A percentile compares a stretch with the other conserved stretches of the same genome.
phyloP scores from a whole-genome alignment of 2,329 filamentous ascomycete species.

The Ceratocystis papillata region DNA sequence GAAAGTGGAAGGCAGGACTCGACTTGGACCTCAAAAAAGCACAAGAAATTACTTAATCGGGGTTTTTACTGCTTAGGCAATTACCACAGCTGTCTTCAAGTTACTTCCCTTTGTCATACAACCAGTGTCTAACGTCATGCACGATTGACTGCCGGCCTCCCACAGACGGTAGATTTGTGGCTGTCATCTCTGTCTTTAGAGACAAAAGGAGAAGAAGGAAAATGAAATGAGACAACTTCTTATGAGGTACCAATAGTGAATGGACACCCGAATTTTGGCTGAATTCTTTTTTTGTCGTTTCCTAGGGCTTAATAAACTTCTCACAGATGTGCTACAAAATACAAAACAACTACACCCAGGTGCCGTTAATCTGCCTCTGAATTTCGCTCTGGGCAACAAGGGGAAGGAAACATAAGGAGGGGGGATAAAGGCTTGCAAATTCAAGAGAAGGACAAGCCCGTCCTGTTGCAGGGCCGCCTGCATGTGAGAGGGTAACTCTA shows the following conservation, averaged over 20 bases:
- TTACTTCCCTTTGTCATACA: not conserved
- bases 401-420: too few relatives aligned
- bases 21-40: not conserved
- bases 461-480: too few relatives aligned
- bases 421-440: too few relatives aligned
- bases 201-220: not conserved
- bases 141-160: constrained; percentile 3
- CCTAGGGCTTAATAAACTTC: too few relatives aligned
- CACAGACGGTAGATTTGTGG: constrained; percentile 5
- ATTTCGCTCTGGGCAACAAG: too few relatives aligned
- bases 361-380: too few relatives aligned
- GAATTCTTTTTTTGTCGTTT: not conserved
- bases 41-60: constrained; percentile 2
- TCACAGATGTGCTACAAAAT: too few relatives aligned
- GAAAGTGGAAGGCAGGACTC: not conserved
- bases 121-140: not conserved
- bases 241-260: not conserved
- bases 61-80: not conserved
- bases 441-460: too few relatives aligned
- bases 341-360: too few relatives aligned
- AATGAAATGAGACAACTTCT: constrained; percentile 5
- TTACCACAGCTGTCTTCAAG: not conserved
- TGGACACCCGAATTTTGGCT: not conserved
- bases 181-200: not conserved
- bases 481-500: not conserved